phyloP scores from a whole-genome alignment of 257 asterid genomes.

The Jacaranda mimosifolia region DNA sequence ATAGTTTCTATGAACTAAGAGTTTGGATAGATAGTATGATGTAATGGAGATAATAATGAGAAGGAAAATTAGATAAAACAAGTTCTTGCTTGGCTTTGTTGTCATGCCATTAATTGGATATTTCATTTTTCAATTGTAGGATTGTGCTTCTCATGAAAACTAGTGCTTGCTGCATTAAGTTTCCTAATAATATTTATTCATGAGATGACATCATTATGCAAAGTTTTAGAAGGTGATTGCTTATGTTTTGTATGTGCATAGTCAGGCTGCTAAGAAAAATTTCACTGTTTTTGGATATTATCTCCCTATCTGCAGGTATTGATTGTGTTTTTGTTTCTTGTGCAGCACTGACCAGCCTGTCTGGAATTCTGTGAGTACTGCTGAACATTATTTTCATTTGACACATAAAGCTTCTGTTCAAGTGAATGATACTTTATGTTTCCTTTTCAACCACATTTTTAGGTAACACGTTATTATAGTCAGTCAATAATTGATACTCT shows the following conservation, averaged over 20 bases:
- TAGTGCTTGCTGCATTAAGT: neutral
- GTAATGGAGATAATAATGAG: neutral
- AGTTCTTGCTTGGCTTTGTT: conserved; percentile 14
- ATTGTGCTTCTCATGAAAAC: conserved; percentile 7
- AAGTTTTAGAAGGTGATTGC: conserved; percentile 11
- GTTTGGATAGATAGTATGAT: neutral
- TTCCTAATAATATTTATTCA: neutral
- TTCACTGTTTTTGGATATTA: conserved; percentile 13
- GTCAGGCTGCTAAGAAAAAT: conserved; percentile 13
- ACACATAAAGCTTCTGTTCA: conserved; percentile 21
- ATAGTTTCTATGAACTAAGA: neutral
- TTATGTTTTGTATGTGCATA: neutral
- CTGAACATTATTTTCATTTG: conserved; percentile 36
- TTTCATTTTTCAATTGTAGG: neutral
- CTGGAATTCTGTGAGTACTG: conserved; percentile 93
- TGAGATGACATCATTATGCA: conserved; percentile 12
- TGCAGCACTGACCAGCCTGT: conserved; percentile 86
- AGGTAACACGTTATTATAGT: conserved; percentile 6
- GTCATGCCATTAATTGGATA: neutral
- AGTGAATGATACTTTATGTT: conserved; percentile 23
- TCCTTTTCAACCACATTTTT: conserved; percentile 14
- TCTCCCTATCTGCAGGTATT: conserved; percentile 27
- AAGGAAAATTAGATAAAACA: too few relatives aligned
- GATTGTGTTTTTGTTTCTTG: conserved; percentile 40
- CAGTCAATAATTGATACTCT: conserved; percentile 19